These are phyloP conservation scores for Ilyonectria robusta DNA, from an alignment of 2,329 filamentous ascomycete species.

Conservation along the genomic window DNA sequence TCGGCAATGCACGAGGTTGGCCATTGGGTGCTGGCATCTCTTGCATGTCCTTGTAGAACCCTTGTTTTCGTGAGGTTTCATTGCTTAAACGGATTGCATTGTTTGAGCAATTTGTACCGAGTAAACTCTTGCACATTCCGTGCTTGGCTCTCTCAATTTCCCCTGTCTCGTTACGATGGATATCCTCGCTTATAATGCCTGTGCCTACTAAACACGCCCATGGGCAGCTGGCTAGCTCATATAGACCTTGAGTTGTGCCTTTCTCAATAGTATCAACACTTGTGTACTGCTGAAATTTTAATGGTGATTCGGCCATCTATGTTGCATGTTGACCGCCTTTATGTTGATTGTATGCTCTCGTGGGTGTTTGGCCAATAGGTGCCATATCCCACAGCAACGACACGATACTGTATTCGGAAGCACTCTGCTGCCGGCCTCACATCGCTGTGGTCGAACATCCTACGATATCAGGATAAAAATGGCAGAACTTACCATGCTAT, in stretches of 20 bases:
- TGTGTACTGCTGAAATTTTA: neutral
- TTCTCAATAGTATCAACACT: neutral
- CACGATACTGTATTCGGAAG: neutral
- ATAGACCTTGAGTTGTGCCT: neutral
- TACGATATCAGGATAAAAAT: conserved; percentile 18
- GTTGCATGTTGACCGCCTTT: neutral
- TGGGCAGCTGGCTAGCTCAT: neutral
- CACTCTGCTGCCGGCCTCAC: conserved; percentile 16
- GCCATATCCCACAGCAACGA: neutral
- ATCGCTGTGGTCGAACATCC: conserved; percentile 21
- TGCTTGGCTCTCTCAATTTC: too few species aligned
- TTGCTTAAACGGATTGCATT: neutral
- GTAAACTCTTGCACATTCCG: neutral
- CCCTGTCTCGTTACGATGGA: neutral
- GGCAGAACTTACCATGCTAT: conserved; percentile 20
- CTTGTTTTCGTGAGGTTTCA: neutral
- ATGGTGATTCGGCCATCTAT: conserved; percentile 5
- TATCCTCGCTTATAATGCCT: neutral
- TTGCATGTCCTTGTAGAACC: neutral
- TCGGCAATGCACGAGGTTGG: neutral
- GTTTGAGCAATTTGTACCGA: neutral
- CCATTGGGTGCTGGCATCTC: neutral
- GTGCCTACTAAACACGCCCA: neutral
- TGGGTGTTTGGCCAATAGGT: neutral
- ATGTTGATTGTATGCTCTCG: neutral